Evolutionary conservation across 495 filamentous ascomycete species (phyloP).

Genomic region (Hypoxylon fragiforme): DNA sequence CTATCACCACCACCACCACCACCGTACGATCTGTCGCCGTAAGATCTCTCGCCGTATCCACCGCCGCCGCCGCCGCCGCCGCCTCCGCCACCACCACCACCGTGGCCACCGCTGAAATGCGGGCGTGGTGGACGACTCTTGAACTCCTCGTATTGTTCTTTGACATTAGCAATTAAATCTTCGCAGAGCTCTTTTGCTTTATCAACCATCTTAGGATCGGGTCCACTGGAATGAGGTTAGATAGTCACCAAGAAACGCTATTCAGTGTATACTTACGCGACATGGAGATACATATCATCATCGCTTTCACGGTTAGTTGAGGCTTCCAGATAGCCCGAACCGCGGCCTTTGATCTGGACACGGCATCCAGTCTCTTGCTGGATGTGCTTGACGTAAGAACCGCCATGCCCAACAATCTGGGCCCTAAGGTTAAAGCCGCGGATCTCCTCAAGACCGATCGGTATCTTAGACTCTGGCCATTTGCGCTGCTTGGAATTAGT

Average conservation of each 20-base stretch:
- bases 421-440: conserved; percentile 96
- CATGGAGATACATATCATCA: conserved; percentile 92
- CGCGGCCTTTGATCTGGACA: conserved; percentile 96
- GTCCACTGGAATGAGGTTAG: conserved; percentile 66
- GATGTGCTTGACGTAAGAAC: conserved; percentile 95
- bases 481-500: conserved; percentile 68
- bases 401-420: conserved; percentile 91
- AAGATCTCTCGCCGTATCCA: conserved; percentile 41
- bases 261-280: conserved; percentile 66
- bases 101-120: conserved; percentile 56
- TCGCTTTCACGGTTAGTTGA: conserved; percentile 85
- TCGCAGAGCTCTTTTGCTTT: conserved; percentile 85
- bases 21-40: conserved; percentile 45
- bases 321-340: conserved; percentile 91
- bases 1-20: conserved; percentile 28
- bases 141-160: conserved; percentile 82
- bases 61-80: conserved; percentile 28
- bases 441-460: conserved; percentile 85
- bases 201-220: conserved; percentile 83
- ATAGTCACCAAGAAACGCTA: not conserved
- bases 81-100: conserved; percentile 44
- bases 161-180: conserved; percentile 81
- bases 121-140: conserved; percentile 80
- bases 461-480: conserved; percentile 97
- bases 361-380: conserved; percentile 91